A percentile compares a stretch with the other conserved stretches of the same genome.
Conservation (phyloP, 805 yeast genomes). For the Teunomyces stri region DNA sequence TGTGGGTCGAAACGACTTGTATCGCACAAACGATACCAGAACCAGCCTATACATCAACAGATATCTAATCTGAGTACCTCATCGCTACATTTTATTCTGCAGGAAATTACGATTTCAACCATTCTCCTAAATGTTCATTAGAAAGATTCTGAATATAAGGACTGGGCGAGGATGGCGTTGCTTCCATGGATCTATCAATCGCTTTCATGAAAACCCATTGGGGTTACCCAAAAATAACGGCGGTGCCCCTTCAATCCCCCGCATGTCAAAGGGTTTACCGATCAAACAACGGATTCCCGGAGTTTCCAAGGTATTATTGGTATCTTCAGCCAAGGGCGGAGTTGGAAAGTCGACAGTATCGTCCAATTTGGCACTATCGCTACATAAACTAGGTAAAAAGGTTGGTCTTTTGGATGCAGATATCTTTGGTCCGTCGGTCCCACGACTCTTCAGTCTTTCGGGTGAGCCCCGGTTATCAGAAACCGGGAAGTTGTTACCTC, state of each 20-base stretch:
- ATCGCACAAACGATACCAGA: background rate
- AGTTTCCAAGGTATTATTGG: constrained; percentile 62
- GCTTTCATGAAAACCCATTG: constrained; percentile 38
- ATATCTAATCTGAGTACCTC: background rate
- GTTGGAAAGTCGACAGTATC: constrained; percentile 79
- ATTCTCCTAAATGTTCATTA: background rate
- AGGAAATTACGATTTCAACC: background rate
- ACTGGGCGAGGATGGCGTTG: background rate
- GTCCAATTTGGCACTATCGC: constrained; percentile 64
- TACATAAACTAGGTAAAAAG: constrained; percentile 50
- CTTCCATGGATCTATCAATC: background rate
- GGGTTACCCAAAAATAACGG: constrained; percentile 31
- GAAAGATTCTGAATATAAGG: background rate
- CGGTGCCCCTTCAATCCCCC: constrained; percentile 29
- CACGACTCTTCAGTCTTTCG: constrained; percentile 61
- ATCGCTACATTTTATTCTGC: background rate
- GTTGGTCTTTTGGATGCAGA: constrained; percentile 79
- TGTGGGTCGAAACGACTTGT: constrained; percentile 48
- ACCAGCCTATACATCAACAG: background rate
- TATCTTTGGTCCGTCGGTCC: constrained; percentile 82
- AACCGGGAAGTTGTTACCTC: constrained; percentile 59
- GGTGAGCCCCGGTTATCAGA: constrained; percentile 65
- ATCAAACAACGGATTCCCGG: constrained; percentile 53
- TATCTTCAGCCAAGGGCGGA: constrained; percentile 78
- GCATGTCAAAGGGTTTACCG: constrained; percentile 55